A percentile compares a stretch with the other conserved stretches of the same genome.
phyloP scores from a whole-genome alignment of 306 rosid genomes.

The Phaseolus lunatus region DNA sequence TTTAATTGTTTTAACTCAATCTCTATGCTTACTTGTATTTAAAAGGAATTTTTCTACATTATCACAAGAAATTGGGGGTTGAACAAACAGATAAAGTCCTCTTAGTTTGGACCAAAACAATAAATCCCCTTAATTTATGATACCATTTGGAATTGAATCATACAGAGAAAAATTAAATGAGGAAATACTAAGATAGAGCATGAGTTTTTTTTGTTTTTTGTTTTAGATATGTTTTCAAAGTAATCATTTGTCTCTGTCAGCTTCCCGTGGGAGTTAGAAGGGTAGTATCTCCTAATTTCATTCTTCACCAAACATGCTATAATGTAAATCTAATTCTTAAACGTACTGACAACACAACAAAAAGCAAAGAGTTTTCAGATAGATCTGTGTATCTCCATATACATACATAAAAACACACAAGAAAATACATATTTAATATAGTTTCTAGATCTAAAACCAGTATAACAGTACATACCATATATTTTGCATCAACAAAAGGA shows the following conservation, averaged over 20 bases:
- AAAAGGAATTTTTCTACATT: background rate
- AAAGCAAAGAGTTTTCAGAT: background rate
- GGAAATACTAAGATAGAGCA: background rate
- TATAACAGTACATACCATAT: constrained; percentile 72
- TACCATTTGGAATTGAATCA: background rate
- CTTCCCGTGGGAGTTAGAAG: background rate
- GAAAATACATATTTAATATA: background rate
- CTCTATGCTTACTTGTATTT: background rate
- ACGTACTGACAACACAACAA: background rate
- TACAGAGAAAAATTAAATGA: background rate
- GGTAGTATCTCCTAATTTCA: background rate
- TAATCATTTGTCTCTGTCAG: background rate
- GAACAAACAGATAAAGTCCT: background rate
- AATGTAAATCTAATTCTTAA: constrained; percentile 23
- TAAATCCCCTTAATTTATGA: background rate
- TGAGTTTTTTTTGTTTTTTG: no score
- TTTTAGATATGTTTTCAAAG: background rate
- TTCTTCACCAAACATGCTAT: background rate
- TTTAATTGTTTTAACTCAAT: background rate
- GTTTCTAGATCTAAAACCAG: background rate
- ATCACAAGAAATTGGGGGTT: background rate
- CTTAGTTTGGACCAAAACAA: background rate
- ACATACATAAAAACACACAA: background rate
- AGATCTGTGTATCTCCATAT: background rate
- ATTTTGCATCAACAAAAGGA: constrained; percentile 90